A percentile compares a stretch with the other conserved stretches of the same genome.
These are phyloP conservation scores for Pseudocercospora cruenta DNA, from an alignment of 2,329 filamentous ascomycete genomes.

Conservation along the genomic window DNA sequence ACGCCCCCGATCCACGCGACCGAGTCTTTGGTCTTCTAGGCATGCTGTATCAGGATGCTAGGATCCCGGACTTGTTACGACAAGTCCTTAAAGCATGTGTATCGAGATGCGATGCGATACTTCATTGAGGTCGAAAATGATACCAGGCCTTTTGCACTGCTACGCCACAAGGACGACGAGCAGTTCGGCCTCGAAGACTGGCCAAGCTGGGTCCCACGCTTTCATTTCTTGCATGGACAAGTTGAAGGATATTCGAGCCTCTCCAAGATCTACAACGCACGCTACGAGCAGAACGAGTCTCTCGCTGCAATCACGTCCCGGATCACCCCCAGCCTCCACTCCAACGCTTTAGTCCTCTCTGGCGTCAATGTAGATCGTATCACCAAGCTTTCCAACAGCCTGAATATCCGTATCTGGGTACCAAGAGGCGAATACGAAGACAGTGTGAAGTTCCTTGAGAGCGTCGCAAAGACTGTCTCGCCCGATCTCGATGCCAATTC, in stretches of 20 bases:
- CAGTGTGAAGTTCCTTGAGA: background rate
- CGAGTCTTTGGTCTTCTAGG: slow-evolving; percentile 1
- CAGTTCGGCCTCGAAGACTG: background rate
- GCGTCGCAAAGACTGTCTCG: background rate
- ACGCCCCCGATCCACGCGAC: background rate
- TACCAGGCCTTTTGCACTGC: background rate
- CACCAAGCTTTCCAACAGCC: background rate
- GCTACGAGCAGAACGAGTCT: too few relatives aligned
- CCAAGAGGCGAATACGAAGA: too few relatives aligned
- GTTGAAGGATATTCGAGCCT: background rate
- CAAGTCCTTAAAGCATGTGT: background rate
- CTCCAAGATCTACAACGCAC: background rate
- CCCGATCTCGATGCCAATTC: background rate
- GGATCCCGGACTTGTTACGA: background rate
- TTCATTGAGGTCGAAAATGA: background rate
- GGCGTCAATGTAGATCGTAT: background rate
- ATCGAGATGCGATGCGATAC: background rate
- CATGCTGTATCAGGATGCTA: background rate
- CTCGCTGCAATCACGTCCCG: too few relatives aligned
- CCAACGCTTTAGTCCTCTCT: background rate
- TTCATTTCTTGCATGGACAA: background rate
- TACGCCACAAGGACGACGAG: background rate
- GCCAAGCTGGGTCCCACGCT: background rate
- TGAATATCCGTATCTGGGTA: too few relatives aligned
- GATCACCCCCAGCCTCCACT: too few relatives aligned